A percentile compares a stretch with the other conserved stretches of the same genome.
phyloP scores from a whole-genome alignment of 2,329 filamentous ascomycete species.

The Fusarium tricinctum region DNA sequence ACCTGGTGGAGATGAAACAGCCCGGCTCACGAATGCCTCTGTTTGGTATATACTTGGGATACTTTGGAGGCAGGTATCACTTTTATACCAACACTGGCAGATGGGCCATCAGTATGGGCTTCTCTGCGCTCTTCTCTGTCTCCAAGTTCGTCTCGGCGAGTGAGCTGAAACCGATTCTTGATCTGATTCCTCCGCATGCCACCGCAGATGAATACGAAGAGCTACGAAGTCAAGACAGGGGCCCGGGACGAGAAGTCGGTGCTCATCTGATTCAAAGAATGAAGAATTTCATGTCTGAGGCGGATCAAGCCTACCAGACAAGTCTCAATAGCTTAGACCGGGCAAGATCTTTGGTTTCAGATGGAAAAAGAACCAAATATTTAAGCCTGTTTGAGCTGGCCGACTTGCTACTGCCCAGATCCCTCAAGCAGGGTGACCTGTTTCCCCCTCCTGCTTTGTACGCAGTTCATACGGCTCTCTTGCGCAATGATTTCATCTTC shows the following conservation, averaged over 20 bases:
- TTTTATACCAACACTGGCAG: slow-evolving; percentile 68
- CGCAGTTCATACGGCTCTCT: slow-evolving; percentile 76
- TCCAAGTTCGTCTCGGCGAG: slow-evolving; percentile 59
- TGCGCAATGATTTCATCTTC: slow-evolving; percentile 72
- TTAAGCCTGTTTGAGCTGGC: slow-evolving; percentile 67
- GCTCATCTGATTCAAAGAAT: slow-evolving; percentile 63
- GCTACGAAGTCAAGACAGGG: slow-evolving; percentile 53
- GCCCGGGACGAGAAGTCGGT: slow-evolving; percentile 62
- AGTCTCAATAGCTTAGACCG: slow-evolving; percentile 64
- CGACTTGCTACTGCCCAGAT: slow-evolving; percentile 57
- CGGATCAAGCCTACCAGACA: slow-evolving; percentile 62
- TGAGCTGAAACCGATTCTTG: slow-evolving; percentile 59
- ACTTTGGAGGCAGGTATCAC: slow-evolving; percentile 64
- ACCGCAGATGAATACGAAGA: slow-evolving; percentile 52
- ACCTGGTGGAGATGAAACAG: slow-evolving; percentile 64
- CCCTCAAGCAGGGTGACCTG: slow-evolving; percentile 54
- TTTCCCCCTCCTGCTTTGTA: slow-evolving; percentile 69
- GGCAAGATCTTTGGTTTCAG: slow-evolving; percentile 59
- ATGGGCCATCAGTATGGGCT: slow-evolving; percentile 60
- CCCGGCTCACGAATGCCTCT: slow-evolving; percentile 61
- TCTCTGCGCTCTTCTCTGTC: slow-evolving; percentile 65
- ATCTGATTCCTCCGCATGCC: slow-evolving; percentile 49
- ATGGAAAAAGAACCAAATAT: slow-evolving; percentile 57
- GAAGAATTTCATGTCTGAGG: slow-evolving; percentile 59
- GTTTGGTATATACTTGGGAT: slow-evolving; percentile 68